Evolutionary conservation across 306 rosid genomes (phyloP).

Genomic region (Datisca glomerata): DNA sequence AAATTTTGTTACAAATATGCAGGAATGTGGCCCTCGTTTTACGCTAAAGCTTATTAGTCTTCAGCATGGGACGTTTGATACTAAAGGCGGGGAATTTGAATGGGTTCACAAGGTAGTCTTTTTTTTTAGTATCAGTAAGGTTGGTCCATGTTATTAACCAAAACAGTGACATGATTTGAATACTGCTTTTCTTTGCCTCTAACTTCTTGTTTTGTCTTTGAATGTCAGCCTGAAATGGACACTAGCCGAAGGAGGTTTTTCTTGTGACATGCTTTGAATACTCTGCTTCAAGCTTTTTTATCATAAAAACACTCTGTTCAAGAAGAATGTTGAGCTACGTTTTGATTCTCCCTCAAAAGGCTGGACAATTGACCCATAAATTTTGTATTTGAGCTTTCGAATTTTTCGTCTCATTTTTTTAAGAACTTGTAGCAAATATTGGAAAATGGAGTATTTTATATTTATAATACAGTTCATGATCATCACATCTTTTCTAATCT

Average conservation of each 20-base stretch:
- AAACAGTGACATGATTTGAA: conserved; percentile 4
- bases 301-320: too few relatives aligned
- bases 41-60: conserved; percentile 65
- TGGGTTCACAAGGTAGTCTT: conserved; percentile 88
- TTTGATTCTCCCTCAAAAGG: too few relatives aligned
- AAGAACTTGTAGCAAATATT: too few relatives aligned
- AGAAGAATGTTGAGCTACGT: too few relatives aligned
- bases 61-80: conserved; percentile 80
- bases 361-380: too few relatives aligned
- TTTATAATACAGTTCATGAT: too few relatives aligned
- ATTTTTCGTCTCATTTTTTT: too few relatives aligned
- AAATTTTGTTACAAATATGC: conserved; percentile 5
- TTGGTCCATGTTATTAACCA: neutral
- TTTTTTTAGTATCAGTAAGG: neutral
- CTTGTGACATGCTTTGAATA: conserved; percentile 36
- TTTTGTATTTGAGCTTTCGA: too few relatives aligned
- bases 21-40: conserved; percentile 96
- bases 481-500: conserved; percentile 9
- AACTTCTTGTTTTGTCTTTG: conserved; percentile 17
- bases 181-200: neutral
- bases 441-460: too few relatives aligned
- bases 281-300: too few relatives aligned
- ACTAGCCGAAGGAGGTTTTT: conserved; percentile 96
- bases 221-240: conserved; percentile 82
- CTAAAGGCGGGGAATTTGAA: conserved; percentile 79